Evolutionary conservation across 169 alveolate genomes (phyloP).

Genomic region (Cryptosporidium bovis): DNA sequence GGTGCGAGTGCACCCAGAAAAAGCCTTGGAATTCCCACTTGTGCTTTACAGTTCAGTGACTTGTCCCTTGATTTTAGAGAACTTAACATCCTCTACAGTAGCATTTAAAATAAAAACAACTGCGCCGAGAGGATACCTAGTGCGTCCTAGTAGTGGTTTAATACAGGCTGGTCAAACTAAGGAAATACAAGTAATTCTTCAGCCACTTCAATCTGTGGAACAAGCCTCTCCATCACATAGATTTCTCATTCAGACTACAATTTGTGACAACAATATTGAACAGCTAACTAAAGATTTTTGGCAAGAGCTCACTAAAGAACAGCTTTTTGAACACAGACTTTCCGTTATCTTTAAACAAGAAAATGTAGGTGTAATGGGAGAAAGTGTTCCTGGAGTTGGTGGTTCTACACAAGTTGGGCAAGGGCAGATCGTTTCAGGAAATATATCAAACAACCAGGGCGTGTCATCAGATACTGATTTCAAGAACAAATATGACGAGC

Average conservation of each 20-base stretch:
- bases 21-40: conserved; percentile 87
- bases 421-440: background rate
- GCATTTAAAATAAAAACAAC: conserved; percentile 90
- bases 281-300: conserved; percentile 87
- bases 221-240: conserved; percentile 85
- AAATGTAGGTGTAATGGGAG: conserved; percentile 80
- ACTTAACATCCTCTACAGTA: conserved; percentile 83
- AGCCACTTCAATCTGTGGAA: conserved; percentile 84
- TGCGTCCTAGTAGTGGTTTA: conserved; percentile 87
- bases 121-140: conserved; percentile 88
- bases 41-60: conserved; percentile 87
- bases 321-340: conserved; percentile 85
- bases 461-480: conserved; percentile 71
- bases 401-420: conserved; percentile 17
- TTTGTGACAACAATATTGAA: conserved; percentile 80
- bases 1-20: conserved; percentile 85
- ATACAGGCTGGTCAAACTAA: conserved; percentile 84
- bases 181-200: conserved; percentile 86
- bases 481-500: conserved; percentile 84
- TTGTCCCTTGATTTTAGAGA: conserved; percentile 84
- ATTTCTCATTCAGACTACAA: conserved; percentile 84
- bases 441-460: background rate
- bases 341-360: conserved; percentile 86
- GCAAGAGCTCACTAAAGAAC: conserved; percentile 84
- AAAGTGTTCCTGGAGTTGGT: conserved; percentile 76